Percentiles rank a stretch among this genome's conserved stretches.
phyloP scores from a whole-genome alignment of 2,329 filamentous ascomycete genomes.

The Clonostachys sp. region DNA sequence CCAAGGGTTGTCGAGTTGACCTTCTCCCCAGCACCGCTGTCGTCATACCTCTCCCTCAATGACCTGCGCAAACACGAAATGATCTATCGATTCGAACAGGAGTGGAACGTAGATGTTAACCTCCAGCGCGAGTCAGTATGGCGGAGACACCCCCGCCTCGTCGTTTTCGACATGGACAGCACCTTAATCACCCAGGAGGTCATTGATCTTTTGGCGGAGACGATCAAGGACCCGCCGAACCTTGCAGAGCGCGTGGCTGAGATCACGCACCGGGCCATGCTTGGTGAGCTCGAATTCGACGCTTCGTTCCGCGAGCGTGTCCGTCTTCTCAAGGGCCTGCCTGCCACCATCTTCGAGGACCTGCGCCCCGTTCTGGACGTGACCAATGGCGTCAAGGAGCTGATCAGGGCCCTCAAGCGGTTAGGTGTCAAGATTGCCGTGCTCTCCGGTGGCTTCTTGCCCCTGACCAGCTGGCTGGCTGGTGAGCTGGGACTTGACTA shows the following conservation, averaged over 20 bases:
- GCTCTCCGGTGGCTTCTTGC: constrained; percentile 86
- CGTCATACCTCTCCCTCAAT: constrained; percentile 59
- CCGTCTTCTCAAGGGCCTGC: constrained; percentile 74
- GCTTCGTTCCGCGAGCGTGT: constrained; percentile 78
- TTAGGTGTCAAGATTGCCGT: constrained; percentile 87
- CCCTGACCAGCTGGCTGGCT: constrained; percentile 83
- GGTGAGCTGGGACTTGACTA: constrained; percentile 78
- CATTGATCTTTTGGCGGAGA: constrained; percentile 88
- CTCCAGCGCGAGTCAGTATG: constrained; percentile 71
- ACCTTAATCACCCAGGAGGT: constrained; percentile 97
- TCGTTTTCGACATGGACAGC: constrained; percentile 98
- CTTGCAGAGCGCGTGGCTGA: constrained; percentile 78
- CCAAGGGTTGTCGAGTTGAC: constrained; percentile 64
- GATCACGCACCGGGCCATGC: constrained; percentile 93
- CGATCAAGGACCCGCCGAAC: constrained; percentile 63
- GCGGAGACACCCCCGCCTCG: constrained; percentile 76
- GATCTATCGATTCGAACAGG: constrained; percentile 78
- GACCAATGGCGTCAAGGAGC: constrained; percentile 72
- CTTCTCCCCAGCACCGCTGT: constrained; percentile 54
- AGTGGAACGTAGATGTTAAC: constrained; percentile 84
- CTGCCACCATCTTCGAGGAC: constrained; percentile 72
- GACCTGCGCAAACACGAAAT: constrained; percentile 77
- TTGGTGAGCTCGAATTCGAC: constrained; percentile 90
- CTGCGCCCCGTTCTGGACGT: constrained; percentile 73
- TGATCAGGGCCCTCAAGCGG: constrained; percentile 69